A percentile compares a stretch with the other conserved stretches of the same genome.
These are phyloP conservation scores for Clavispora phyllophila DNA, from an alignment of 805 yeast species.

Conservation along the genomic window DNA sequence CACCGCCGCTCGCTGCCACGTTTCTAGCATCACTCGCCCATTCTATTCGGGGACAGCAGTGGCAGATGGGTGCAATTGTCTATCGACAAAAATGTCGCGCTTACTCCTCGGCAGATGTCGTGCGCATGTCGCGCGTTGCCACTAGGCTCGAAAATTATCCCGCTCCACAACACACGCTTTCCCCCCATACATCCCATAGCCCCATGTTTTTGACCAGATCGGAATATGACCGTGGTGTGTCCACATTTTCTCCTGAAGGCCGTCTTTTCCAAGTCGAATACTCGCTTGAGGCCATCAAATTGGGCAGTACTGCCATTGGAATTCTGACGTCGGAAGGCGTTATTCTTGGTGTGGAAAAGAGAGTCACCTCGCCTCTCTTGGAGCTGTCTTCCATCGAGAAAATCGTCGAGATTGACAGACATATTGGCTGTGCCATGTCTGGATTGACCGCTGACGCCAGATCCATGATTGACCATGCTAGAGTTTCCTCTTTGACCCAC, in stretches of 20 bases:
- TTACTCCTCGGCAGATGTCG: slow-evolving; percentile 11
- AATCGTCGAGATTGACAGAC: slow-evolving; percentile 89
- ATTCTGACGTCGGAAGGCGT: slow-evolving; percentile 94
- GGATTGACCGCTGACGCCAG: slow-evolving; percentile 99
- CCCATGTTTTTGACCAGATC: slow-evolving; percentile 96
- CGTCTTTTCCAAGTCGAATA: slow-evolving; percentile 97
- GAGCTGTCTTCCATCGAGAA: slow-evolving; percentile 94
- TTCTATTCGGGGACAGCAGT: too few species aligned
- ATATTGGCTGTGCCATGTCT: slow-evolving; percentile 97
- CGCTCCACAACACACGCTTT: neutral
- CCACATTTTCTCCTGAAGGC: slow-evolving; percentile 98
- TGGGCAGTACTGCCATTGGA: slow-evolving; percentile 98
- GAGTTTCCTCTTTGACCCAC: slow-evolving; percentile 85
- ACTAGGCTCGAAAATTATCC: slow-evolving; percentile 3
- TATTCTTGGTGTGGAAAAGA: slow-evolving; percentile 91
- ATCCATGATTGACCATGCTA: slow-evolving; percentile 97
- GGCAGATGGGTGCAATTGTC: too few species aligned
- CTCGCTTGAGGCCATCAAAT: slow-evolving; percentile 93
- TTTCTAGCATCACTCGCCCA: too few species aligned
- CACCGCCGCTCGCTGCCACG: too few species aligned
- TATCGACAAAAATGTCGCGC: slow-evolving; percentile 1
- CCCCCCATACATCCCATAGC: neutral
- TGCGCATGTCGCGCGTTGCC: slow-evolving; percentile 7
- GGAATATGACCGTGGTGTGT: slow-evolving; percentile 98
- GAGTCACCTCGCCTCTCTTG: slow-evolving; percentile 87